A percentile compares a stretch with the other conserved stretches of the same genome.
phyloP scores from a whole-genome alignment of 2,329 filamentous ascomycete genomes.

The Pseudogymnoascus sp. region DNA sequence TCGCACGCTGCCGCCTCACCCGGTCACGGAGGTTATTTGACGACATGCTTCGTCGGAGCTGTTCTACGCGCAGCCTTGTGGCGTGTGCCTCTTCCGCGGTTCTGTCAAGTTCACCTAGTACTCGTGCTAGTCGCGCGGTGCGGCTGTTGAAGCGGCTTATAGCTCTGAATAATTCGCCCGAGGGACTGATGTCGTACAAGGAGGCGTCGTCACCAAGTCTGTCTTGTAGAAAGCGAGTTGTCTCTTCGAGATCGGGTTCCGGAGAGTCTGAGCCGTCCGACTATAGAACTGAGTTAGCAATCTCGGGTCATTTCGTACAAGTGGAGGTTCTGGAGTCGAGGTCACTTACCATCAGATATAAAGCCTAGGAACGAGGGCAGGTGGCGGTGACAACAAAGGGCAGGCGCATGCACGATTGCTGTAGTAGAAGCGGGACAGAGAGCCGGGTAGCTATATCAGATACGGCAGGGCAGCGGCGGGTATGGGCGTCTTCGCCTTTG shows the following conservation, averaged over 20 bases:
- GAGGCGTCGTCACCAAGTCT: slow-evolving; percentile 33
- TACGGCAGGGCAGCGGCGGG: not conserved
- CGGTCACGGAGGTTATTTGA: slow-evolving; percentile 5
- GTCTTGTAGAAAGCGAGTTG: slow-evolving; percentile 28
- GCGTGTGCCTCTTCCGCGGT: not conserved
- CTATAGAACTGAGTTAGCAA: not conserved
- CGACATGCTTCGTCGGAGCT: slow-evolving; percentile 3
- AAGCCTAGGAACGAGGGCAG: slow-evolving; percentile 16
- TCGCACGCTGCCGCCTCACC: not conserved
- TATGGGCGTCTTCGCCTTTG: not conserved
- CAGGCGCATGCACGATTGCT: not conserved
- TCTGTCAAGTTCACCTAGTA: not conserved
- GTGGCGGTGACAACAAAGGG: slow-evolving; percentile 5
- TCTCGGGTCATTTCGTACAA: not conserved
- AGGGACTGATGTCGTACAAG: slow-evolving; percentile 32
- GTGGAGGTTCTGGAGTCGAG: not conserved
- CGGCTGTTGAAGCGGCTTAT: slow-evolving; percentile 34
- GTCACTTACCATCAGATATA: slow-evolving; percentile 22
- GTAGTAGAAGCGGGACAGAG: not conserved
- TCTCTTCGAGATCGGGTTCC: slow-evolving; percentile 21
- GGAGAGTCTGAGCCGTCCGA: not conserved
- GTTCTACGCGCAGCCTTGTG: not conserved
- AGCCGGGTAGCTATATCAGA: not conserved
- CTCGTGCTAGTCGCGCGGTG: slow-evolving; percentile 17
- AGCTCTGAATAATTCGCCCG: slow-evolving; percentile 35